These are phyloP conservation scores for Lipomyces japonicus DNA, from an alignment of 805 yeast species.

Conservation along the genomic window DNA sequence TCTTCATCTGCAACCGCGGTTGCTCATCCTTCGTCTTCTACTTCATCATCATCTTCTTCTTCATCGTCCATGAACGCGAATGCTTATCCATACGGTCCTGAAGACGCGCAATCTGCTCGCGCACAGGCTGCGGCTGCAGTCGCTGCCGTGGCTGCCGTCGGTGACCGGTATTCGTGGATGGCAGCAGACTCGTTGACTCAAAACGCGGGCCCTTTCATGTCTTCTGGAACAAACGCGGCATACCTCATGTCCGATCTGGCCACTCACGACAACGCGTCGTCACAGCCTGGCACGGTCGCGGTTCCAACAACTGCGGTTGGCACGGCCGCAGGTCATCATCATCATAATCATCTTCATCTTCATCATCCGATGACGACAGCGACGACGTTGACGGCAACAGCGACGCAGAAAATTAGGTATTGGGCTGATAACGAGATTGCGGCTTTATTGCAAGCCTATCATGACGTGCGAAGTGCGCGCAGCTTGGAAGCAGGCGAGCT, in stretches of 20 bases:
- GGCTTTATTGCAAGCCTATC: slow-evolving; percentile 24
- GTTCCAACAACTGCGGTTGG: background rate
- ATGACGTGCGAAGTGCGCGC: slow-evolving; percentile 21
- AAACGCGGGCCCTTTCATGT: slow-evolving; percentile 11
- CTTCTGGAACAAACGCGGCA: slow-evolving; percentile 7
- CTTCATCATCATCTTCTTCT: background rate
- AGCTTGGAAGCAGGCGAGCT: slow-evolving; percentile 22
- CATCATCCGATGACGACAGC: slow-evolving; percentile 1
- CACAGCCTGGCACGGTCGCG: background rate
- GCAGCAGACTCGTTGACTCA: slow-evolving; percentile 14
- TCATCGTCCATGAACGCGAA: background rate
- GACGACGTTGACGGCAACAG: background rate
- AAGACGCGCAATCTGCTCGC: background rate
- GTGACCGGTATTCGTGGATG: slow-evolving; percentile 24
- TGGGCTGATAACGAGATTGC: slow-evolving; percentile 26
- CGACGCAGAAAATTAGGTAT: slow-evolving; percentile 17
- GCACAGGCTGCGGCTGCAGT: background rate
- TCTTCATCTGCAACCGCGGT: background rate
- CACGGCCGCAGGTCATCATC: too few species aligned
- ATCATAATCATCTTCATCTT: background rate
- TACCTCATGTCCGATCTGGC: slow-evolving; percentile 8
- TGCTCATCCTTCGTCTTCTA: background rate
- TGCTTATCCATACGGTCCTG: background rate
- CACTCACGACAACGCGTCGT: background rate
- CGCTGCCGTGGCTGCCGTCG: slow-evolving; percentile 2